Conservation (phyloP, 2,329 filamentous ascomycete genomes). For the Tetracladium maxilliforme region DNA sequence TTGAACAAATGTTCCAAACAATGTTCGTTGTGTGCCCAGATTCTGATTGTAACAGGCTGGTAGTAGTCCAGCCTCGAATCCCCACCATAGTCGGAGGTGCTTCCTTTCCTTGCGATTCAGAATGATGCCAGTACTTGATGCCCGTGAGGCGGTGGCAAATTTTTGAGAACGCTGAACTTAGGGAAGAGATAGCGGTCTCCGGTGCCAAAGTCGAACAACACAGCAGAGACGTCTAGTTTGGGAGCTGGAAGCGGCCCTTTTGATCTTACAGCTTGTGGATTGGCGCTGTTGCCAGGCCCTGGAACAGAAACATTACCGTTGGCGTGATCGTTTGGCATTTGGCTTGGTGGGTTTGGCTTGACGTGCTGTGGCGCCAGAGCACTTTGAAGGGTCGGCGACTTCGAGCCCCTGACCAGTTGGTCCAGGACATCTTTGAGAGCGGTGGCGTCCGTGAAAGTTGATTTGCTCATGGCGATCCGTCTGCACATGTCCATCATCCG, state of each 20-base stretch:
- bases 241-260: constrained; percentile 39
- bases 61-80: constrained; percentile 57
- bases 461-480: too few relatives aligned
- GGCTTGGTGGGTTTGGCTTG: constrained; percentile 2
- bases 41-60: constrained; percentile 54
- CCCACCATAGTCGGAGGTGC: constrained; percentile 50
- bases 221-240: constrained; percentile 46
- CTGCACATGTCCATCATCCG: too few relatives aligned
- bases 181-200: constrained; percentile 71
- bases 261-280: constrained; percentile 40
- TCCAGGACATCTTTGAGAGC: too few relatives aligned
- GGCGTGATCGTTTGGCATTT: constrained; percentile 7
- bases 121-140: constrained; percentile 61
- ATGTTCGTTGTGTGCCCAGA: constrained; percentile 36
- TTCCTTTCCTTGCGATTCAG: constrained; percentile 59
- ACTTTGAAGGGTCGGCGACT: constrained; percentile 15
- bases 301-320: too few relatives aligned
- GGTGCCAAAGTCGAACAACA: constrained; percentile 56
- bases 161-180: constrained; percentile 63
- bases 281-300: too few relatives aligned
- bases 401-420: constrained; percentile 18
- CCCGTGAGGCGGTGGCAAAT: constrained; percentile 33
- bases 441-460: too few relatives aligned
- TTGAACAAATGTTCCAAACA: constrained; percentile 44
- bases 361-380: constrained; percentile 1